These are phyloP conservation scores for Cunninghamia lanceolata DNA, from an alignment of 75 land plant species.

Conservation along the genomic window DNA sequence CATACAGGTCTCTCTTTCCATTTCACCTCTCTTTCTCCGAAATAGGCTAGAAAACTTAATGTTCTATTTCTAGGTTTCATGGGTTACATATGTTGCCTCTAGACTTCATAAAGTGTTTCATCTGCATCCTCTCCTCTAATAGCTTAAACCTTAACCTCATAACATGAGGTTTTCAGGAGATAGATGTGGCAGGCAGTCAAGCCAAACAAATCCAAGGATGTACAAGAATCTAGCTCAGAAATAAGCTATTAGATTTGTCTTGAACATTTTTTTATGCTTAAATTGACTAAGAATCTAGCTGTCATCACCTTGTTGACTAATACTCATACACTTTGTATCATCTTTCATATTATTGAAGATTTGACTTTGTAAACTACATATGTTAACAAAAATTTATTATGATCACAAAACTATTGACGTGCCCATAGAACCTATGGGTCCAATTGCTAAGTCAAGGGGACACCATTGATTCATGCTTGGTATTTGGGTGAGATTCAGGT, in stretches of 20 bases:
- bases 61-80: neutral
- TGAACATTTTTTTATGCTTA: no score
- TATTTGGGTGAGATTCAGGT: constrained; percentile 26
- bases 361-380: no score
- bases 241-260: no score
- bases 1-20: constrained; percentile 44
- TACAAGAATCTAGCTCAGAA: constrained; percentile 24
- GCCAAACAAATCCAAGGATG: constrained; percentile 38
- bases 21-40: neutral
- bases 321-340: no score
- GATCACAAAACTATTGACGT: no score
- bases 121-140: neutral
- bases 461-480: constrained; percentile 30
- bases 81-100: neutral
- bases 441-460: no score
- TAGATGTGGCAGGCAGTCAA: constrained; percentile 19
- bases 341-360: no score
- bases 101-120: neutral
- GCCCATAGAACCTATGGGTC: no score
- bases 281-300: no score
- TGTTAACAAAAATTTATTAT: no score
- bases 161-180: constrained; percentile 31
- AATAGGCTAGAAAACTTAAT: neutral
- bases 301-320: no score
- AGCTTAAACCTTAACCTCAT: neutral